A percentile compares a stretch with the other conserved stretches of the same genome.
phyloP scores from a whole-genome alignment of 83 land plant species.

The Picea engelmannii region DNA sequence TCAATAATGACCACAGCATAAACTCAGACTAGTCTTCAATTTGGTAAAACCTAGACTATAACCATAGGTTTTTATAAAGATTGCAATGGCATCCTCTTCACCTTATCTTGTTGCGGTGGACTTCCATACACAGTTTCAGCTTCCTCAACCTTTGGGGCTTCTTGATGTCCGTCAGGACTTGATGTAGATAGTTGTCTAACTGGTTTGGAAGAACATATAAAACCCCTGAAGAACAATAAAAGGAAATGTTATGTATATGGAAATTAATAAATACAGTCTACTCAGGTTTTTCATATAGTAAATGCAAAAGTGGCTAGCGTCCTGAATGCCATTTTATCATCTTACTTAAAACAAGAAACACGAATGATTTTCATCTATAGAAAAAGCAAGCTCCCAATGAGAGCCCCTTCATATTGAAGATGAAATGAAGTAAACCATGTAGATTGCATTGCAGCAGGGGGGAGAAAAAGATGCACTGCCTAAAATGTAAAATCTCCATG shows the following conservation, averaged over 20 bases:
- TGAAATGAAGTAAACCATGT: background rate
- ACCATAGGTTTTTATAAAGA: background rate
- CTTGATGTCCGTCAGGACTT: constrained; percentile 37
- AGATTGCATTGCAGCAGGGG: background rate
- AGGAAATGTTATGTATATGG: background rate
- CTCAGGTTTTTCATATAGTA: background rate
- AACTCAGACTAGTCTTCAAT: background rate
- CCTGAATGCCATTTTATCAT: background rate
- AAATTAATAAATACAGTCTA: background rate
- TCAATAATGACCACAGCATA: background rate
- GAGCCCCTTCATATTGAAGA: constrained; percentile 2
- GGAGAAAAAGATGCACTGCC: background rate
- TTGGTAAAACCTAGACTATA: background rate
- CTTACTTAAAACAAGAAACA: background rate
- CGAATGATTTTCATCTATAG: background rate
- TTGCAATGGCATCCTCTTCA: constrained; percentile 10
- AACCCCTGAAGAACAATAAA: constrained; percentile 11
- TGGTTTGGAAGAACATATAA: constrained; percentile 2
- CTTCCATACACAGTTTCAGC: constrained; percentile 61
- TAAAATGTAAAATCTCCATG: background rate
- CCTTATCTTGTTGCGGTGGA: constrained; percentile 66
- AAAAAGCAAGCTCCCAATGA: background rate
- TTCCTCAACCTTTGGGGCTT: constrained; percentile 68
- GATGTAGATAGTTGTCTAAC: constrained; percentile 21
- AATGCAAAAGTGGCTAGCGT: background rate